These are phyloP conservation scores for Termitomyces sp. DNA, from an alignment of 768 basidiomycete species.

Conservation along the genomic window DNA sequence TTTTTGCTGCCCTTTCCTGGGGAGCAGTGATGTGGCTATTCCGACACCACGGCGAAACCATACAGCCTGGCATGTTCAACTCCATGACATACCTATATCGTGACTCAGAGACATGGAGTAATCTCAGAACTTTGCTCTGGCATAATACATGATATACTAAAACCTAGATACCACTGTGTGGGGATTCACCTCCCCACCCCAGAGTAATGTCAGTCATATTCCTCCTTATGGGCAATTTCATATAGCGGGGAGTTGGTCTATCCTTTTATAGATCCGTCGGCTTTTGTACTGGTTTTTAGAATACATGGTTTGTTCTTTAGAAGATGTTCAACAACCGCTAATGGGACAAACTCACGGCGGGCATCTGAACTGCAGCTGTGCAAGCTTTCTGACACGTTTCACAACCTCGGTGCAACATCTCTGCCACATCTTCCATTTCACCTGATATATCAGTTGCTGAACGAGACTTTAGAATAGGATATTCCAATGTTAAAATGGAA, in stretches of 20 bases:
- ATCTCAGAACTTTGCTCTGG: conserved; percentile 84
- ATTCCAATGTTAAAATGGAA: background rate
- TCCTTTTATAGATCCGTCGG: conserved; percentile 44
- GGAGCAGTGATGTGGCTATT: conserved; percentile 97
- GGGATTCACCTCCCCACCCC: background rate
- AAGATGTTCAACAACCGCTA: background rate
- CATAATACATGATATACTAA: conserved; percentile 63
- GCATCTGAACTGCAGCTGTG: conserved; percentile 64
- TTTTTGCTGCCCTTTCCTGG: conserved; percentile 90
- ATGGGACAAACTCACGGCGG: conserved; percentile 41
- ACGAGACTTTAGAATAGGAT: conserved; percentile 1
- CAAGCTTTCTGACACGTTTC: conserved; percentile 56
- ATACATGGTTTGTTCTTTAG: conserved; percentile 1
- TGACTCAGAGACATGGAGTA: conserved; percentile 86
- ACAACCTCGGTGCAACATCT: conserved; percentile 43
- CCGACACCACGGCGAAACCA: conserved; percentile 79
- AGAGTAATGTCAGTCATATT: background rate
- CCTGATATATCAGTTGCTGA: conserved; percentile 63
- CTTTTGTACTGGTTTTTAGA: conserved; percentile 55
- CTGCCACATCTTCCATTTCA: conserved; percentile 56
- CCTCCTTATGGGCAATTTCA: background rate
- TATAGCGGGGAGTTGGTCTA: conserved; percentile 40
- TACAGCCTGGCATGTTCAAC: conserved; percentile 96
- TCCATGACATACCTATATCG: conserved; percentile 95
- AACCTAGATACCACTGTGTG: background rate